phyloP scores from a whole-genome alignment of 2,329 filamentous ascomycete genomes.

The Podosphaera fusca region DNA sequence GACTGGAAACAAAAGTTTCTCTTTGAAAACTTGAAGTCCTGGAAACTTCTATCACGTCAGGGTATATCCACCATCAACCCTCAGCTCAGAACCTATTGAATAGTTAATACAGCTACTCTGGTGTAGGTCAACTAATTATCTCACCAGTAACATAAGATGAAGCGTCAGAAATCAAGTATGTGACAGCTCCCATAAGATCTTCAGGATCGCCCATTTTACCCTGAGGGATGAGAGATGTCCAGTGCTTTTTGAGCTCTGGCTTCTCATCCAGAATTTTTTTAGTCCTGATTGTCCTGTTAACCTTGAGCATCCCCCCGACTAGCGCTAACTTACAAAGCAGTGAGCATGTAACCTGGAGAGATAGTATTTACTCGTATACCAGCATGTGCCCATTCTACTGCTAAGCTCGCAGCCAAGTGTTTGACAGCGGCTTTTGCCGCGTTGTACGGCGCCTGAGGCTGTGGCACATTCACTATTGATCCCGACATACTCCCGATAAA shows the following conservation, averaged over 20 bases:
- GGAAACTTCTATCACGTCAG: slow-evolving; percentile 29
- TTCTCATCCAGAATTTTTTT: slow-evolving; percentile 89
- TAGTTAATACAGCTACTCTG: background rate
- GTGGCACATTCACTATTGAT: slow-evolving; percentile 80
- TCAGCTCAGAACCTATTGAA: slow-evolving; percentile 7
- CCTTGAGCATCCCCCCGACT: background rate
- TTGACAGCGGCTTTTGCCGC: slow-evolving; percentile 79
- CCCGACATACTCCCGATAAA: slow-evolving; percentile 94
- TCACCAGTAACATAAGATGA: slow-evolving; percentile 34
- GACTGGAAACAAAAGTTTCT: no score
- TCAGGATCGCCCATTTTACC: slow-evolving; percentile 84
- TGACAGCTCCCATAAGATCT: slow-evolving; percentile 82
- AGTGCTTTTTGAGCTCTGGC: slow-evolving; percentile 69
- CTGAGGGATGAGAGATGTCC: slow-evolving; percentile 77
- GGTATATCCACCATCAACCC: slow-evolving; percentile 80
- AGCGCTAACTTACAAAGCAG: slow-evolving; percentile 45
- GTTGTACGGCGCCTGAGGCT: slow-evolving; percentile 85
- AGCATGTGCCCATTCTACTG: slow-evolving; percentile 78
- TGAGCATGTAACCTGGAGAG: slow-evolving; percentile 90
- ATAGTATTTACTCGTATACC: slow-evolving; percentile 90
- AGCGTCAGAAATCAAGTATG: slow-evolving; percentile 36
- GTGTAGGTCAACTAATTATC: background rate
- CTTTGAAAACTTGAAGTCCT: background rate
- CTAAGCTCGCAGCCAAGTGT: slow-evolving; percentile 67
- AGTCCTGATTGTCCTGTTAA: slow-evolving; percentile 30